A percentile compares a stretch with the other conserved stretches of the same genome.
phyloP scores from a whole-genome alignment of 768 basidiomycete species.

The Pisolithus orientalis region DNA sequence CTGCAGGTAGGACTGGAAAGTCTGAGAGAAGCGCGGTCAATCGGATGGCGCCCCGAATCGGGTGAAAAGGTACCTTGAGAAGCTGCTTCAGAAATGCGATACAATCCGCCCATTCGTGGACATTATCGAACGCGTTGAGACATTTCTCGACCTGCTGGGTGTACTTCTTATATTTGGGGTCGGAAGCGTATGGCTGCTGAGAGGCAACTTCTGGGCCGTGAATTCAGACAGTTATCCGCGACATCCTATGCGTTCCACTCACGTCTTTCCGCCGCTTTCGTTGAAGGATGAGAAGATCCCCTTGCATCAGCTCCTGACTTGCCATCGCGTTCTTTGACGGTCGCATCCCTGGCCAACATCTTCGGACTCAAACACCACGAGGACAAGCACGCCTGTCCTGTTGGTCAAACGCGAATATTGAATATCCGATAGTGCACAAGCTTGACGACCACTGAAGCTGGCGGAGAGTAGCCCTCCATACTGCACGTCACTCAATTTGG shows the following conservation, averaged over 20 bases:
- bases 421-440: not conserved
- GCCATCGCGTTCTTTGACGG: conserved; percentile 14
- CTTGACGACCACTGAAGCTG: not conserved
- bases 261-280: conserved; percentile 27
- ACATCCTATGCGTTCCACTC: conserved; percentile 5
- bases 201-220: conserved; percentile 34
- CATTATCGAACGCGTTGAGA: conserved; percentile 87
- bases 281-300: conserved; percentile 8
- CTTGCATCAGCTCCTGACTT: conserved; percentile 6
- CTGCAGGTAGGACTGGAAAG: conserved; percentile 87
- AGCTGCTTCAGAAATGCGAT: conserved; percentile 94
- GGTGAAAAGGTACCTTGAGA: conserved; percentile 57
- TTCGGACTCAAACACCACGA: conserved; percentile 6
- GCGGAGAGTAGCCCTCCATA: not conserved
- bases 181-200: conserved; percentile 57
- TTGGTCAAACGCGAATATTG: conserved; percentile 1
- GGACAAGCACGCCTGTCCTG: conserved; percentile 9
- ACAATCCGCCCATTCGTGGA: conserved; percentile 99
- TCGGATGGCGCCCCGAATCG: not conserved
- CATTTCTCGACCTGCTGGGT: conserved; percentile 88
- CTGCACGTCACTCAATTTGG: conserved; percentile 6
- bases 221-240: not conserved
- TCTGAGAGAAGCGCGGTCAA: conserved; percentile 41
- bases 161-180: conserved; percentile 95
- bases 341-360: conserved; percentile 15